Evolutionary conservation across 2,329 filamentous ascomycete genomes (phyloP), one percentile per base, ranked within the genome.

Genomic region (Paecilomyces formosus): DNA sequence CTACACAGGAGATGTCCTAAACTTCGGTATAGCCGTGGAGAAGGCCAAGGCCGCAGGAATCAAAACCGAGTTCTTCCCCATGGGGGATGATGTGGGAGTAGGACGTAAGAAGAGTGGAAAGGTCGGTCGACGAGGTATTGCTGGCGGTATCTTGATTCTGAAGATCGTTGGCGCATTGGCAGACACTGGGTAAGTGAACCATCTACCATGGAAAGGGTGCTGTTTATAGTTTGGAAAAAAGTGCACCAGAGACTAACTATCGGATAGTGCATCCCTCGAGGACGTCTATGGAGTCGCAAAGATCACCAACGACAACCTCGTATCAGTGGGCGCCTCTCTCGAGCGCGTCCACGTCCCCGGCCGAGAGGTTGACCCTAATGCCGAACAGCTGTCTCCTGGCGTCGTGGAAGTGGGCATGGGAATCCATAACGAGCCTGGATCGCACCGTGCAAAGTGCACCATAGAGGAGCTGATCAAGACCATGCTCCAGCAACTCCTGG

Each of bases 311-410:
- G 80, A 84, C 18, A 96, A 96, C 70, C 76, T 93, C 6, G 88
- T 95, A 33, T 92, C 88, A 50, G 89, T 97, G 22, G 93, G 92
- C 15, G 89, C 90, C 2, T 93, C 89, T 56, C 77, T 97, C 50
- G 88, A 89, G 63, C 92, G 96, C 71, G 92, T 97, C n/a, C 93
- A 97, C 70, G 90, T 97, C 0, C 93, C 93, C 0, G 92, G 93
- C 3, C 83, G 92, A 60, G 82, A 79, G 1, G 70, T 78, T 6
- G 39, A 45, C 39, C 73, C 77, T 0, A 82, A 85, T 63, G 69
- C 74, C 24, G 85, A 86, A 28, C 70, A 71, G 12, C 72, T 79
- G 55, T 72, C 78, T 0, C 66, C 80, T 15, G 80, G 80, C 21
- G 83, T 88, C 66, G 79, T 87, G 22, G 86, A 89, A 73, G 79